phyloP scores from a whole-genome alignment of 345 rosid genomes.

The Pistacia integerrima region DNA sequence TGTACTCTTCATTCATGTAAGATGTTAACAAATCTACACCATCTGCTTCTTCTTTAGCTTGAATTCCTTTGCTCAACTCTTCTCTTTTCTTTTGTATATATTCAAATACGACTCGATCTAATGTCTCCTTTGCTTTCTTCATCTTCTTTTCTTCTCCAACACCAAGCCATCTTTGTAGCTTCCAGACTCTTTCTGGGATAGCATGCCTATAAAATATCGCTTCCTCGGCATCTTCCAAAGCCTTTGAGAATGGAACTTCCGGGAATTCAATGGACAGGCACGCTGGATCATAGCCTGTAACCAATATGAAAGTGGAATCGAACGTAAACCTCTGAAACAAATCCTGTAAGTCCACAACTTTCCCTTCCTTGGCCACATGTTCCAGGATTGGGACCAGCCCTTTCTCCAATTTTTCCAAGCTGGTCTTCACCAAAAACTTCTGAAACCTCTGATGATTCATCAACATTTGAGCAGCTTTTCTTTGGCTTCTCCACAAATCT shows the following conservation, averaged over 20 bases:
- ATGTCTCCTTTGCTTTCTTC: constrained; percentile 23
- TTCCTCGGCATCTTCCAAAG: constrained; percentile 41
- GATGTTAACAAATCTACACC: constrained; percentile 42
- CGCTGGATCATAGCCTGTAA: constrained; percentile 50
- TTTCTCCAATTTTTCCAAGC: constrained; percentile 24
- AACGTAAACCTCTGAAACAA: constrained; percentile 46
- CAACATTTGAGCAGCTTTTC: constrained; percentile 29
- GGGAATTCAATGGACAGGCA: constrained; percentile 40
- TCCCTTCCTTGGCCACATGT: constrained; percentile 23
- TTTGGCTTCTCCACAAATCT: constrained; percentile 34
- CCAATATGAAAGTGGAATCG: constrained; percentile 44
- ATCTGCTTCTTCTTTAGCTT: neutral
- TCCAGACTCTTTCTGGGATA: constrained; percentile 41
- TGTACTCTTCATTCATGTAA: constrained; percentile 30
- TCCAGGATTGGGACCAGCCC: constrained; percentile 40
- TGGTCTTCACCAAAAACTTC: constrained; percentile 29
- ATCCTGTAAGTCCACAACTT: constrained; percentile 39
- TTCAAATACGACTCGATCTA: constrained; percentile 24
- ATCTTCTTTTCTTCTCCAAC: constrained; percentile 45
- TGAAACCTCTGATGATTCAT: constrained; percentile 29
- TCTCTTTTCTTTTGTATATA: constrained; percentile 36
- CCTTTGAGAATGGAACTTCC: constrained; percentile 28
- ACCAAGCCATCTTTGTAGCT: constrained; percentile 31
- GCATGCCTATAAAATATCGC: constrained; percentile 26
- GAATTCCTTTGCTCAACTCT: constrained; percentile 15